phyloP scores from a whole-genome alignment of 768 basidiomycete genomes.

The Russula virescens region DNA sequence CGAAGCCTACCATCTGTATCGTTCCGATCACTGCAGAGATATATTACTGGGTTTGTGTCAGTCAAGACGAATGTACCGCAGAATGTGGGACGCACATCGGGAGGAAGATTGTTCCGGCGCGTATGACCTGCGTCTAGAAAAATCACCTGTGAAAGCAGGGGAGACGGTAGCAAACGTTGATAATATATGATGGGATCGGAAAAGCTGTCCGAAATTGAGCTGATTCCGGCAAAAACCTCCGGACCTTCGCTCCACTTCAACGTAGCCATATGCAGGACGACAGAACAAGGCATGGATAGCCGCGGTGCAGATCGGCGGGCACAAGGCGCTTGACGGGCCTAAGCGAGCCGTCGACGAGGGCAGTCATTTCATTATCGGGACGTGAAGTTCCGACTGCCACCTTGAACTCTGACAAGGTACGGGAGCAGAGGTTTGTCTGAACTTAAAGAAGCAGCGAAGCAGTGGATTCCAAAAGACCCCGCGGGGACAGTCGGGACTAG shows the following conservation, averaged over 20 bases:
- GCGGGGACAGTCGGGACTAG: too few relatives aligned
- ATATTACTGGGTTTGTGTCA: background rate
- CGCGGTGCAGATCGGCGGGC: background rate
- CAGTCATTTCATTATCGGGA: background rate
- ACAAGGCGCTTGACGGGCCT: background rate
- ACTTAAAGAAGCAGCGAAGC: background rate
- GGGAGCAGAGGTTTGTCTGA: background rate
- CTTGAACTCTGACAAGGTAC: background rate
- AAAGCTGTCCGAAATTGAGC: background rate
- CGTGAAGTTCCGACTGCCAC: background rate
- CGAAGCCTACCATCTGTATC: conserved; percentile 2
- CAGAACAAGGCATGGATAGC: background rate
- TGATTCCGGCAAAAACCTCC: background rate
- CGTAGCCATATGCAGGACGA: background rate
- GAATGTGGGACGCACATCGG: background rate
- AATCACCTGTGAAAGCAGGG: background rate
- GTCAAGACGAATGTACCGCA: background rate
- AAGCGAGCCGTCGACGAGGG: background rate
- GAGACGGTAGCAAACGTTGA: background rate
- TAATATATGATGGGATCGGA: background rate
- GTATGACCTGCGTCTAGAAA: background rate
- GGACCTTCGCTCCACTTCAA: background rate
- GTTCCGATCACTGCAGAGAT: background rate
- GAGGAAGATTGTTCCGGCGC: background rate
- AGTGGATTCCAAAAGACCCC: background rate